A percentile compares a stretch with the other conserved stretches of the same genome.
Evolutionary conservation across 441 rosid genomes (phyloP).

Genomic region (Eugenia klotzschiana): DNA sequence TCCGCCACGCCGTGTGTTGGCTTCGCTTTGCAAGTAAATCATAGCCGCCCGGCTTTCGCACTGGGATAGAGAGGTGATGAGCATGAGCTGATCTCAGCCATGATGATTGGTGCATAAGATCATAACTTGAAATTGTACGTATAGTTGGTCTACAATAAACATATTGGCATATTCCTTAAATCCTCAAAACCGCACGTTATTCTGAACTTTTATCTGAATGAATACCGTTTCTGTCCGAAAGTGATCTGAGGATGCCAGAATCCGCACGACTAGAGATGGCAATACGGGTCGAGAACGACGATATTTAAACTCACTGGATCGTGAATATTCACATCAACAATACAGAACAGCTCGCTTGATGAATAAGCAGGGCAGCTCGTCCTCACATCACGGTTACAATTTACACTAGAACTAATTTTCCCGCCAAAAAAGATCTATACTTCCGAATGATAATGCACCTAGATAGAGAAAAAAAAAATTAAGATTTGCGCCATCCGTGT

Average conservation of each 20-base stretch:
- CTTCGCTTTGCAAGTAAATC: conserved; percentile 25
- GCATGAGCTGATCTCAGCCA: not conserved
- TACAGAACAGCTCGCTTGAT: not conserved
- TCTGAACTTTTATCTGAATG: not conserved
- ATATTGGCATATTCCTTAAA: not conserved
- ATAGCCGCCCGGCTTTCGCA: not conserved
- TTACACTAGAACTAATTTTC: conserved; percentile 11
- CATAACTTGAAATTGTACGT: not conserved
- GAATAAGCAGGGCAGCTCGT: not conserved
- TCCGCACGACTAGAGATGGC: not conserved
- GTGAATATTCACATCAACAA: not conserved
- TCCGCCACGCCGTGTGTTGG: conserved; percentile 65
- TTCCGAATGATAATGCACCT: not conserved
- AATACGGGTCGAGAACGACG: not conserved
- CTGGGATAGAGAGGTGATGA: not conserved
- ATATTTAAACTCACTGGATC: not conserved
- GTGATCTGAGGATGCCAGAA: not conserved
- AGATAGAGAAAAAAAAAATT: not conserved
- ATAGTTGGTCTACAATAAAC: not conserved
- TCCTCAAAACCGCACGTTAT: not conserved
- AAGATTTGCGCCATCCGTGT: no score
- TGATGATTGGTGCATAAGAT: not conserved
- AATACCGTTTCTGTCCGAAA: not conserved
- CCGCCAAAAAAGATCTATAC: not conserved
- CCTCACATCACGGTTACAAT: not conserved